phyloP scores from a whole-genome alignment of 257 asterid genomes.

The Capsicum pubescens region DNA sequence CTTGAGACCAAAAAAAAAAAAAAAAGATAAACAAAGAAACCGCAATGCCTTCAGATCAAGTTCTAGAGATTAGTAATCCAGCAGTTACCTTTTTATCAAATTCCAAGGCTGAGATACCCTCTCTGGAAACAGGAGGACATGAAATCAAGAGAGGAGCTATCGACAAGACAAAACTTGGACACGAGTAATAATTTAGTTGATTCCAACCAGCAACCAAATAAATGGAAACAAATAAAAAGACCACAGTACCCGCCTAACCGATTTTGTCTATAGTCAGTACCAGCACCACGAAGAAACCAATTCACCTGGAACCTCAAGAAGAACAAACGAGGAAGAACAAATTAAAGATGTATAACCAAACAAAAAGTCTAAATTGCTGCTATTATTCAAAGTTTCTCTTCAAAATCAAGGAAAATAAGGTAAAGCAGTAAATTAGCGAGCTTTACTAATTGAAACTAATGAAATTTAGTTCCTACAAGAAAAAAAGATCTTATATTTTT shows the following conservation, averaged over 20 bases:
- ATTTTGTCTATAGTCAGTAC: slow-evolving; percentile 1
- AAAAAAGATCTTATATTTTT: neutral
- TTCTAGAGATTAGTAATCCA: slow-evolving; percentile 30
- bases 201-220: slow-evolving; percentile 7
- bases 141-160: slow-evolving; percentile 18
- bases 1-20: neutral
- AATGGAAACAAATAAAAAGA: slow-evolving; percentile 15
- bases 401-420: neutral
- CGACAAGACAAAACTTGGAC: neutral
- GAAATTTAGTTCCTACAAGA: neutral
- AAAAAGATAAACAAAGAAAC: neutral
- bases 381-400: slow-evolving; percentile 9
- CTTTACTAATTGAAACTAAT: neutral
- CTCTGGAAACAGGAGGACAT: slow-evolving; percentile 51
- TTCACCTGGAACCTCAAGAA: slow-evolving; percentile 21
- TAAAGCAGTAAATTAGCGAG: neutral
- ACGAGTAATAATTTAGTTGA: neutral
- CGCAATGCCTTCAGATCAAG: neutral
- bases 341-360: neutral
- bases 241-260: slow-evolving; percentile 11
- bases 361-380: neutral
- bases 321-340: neutral
- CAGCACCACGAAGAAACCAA: slow-evolving; percentile 29
- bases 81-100: slow-evolving; percentile 82
- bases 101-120: slow-evolving; percentile 79